These are phyloP conservation scores for Nicotiana tabacum DNA, from an alignment of 257 asterid genomes.

Conservation along the genomic window DNA sequence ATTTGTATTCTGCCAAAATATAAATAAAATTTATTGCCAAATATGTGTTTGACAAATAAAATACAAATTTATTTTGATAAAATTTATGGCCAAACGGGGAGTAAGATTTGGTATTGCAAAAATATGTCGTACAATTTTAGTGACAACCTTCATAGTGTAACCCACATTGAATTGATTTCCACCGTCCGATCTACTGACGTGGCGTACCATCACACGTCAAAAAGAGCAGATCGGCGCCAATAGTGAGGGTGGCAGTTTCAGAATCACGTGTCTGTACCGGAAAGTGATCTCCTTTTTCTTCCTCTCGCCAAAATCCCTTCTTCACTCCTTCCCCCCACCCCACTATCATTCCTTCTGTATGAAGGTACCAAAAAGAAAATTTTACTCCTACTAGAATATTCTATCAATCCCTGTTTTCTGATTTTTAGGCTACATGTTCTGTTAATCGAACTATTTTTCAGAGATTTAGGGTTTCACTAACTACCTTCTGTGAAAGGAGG, in stretches of 20 bases:
- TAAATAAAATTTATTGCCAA: too few relatives aligned
- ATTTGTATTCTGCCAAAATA: too few relatives aligned
- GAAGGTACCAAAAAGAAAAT: conserved; percentile 20
- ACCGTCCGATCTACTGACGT: conserved; percentile 6
- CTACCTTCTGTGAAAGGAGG: conserved; percentile 13
- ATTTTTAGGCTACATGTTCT: conserved; percentile 14
- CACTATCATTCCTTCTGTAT: conserved; percentile 11
- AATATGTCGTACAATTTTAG: background rate
- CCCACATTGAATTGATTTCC: background rate
- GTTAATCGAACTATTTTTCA: background rate
- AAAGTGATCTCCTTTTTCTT: background rate
- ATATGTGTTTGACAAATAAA: too few relatives aligned
- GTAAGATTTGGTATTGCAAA: background rate
- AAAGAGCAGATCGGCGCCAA: conserved; percentile 17
- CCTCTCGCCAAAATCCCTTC: background rate
- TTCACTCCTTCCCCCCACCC: background rate
- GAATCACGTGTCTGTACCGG: conserved; percentile 20
- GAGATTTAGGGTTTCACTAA: conserved; percentile 12
- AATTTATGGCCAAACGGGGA: too few relatives aligned
- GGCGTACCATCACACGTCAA: conserved; percentile 4
- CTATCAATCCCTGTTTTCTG: conserved; percentile 12
- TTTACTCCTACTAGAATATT: background rate
- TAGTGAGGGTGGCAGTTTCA: conserved; percentile 8
- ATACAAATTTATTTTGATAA: too few relatives aligned
- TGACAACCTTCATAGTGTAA: background rate